A percentile compares a stretch with the other conserved stretches of the same genome.
Evolutionary conservation across 495 filamentous ascomycete species (phyloP).

Genomic region (Tuber borchii): DNA sequence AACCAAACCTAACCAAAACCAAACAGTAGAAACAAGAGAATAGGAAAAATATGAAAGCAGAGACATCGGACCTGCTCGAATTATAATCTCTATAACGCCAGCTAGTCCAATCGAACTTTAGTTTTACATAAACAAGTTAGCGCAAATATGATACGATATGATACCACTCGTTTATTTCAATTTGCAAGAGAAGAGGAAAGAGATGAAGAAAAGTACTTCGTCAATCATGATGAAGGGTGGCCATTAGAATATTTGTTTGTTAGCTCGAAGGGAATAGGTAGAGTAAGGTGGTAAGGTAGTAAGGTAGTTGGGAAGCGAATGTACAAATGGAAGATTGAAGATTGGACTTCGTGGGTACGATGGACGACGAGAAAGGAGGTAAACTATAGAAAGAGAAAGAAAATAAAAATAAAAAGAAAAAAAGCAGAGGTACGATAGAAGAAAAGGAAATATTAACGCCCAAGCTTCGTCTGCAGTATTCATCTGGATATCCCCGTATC

Average conservation of each 20-base stretch:
- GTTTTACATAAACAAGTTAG: not conserved
- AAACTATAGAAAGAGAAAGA: not conserved
- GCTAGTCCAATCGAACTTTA: not conserved
- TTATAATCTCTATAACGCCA: not conserved
- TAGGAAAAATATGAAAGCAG: not conserved
- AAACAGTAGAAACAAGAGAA: not conserved
- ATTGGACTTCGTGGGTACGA: not conserved
- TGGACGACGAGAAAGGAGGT: not conserved
- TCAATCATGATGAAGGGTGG: not conserved
- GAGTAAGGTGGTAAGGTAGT: not conserved
- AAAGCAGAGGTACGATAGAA: conserved; percentile 6
- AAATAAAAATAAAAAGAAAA: conserved; percentile 9
- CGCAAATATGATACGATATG: not conserved
- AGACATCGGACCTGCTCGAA: not conserved
- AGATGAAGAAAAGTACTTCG: not conserved
- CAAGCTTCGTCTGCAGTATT: not conserved
- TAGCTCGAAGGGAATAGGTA: not conserved
- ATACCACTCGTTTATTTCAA: not conserved
- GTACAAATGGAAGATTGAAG: not conserved
- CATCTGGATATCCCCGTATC: not conserved
- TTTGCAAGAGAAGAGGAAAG: not conserved
- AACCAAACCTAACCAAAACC: not conserved
- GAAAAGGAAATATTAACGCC: conserved; percentile 10
- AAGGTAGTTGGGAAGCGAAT: not conserved
- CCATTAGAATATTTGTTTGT: not conserved